Evolutionary conservation across 805 yeast genomes (phyloP), one percentile per base, ranked within the genome.

Genomic region (Metschnikowia reukaufii): DNA sequence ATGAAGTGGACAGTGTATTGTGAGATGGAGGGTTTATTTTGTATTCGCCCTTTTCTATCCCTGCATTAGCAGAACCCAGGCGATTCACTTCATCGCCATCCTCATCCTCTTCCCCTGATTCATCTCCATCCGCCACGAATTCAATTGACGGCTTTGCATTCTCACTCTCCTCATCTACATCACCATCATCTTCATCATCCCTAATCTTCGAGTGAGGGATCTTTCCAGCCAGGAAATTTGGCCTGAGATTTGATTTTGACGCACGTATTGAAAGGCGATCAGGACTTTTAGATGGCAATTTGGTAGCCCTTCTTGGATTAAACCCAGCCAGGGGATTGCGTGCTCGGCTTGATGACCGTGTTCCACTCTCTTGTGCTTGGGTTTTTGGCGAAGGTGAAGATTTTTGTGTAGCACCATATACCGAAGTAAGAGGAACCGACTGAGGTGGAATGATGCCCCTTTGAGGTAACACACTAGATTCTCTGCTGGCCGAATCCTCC

Each of bases 141-240:
- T 74, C 68, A 32, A 83, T 81, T 0, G 89, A 77, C 1, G 88
- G 88, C 51, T 81, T 78, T 25, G 44, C 47, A 1, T 47, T 45
- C 6, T 44, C 50, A 12, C 44, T 51, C 4, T 56, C 59, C 9
- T 50, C 56, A 13, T 44, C 56, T 4, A 41, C 61, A 4, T 50
- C 55, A 12, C 61, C 67, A 13, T 87, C 90, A 17, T 78, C 78
- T 0, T 85, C 88, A 50, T 83, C 85, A 48, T 83, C 88, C 39
- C 82, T 66, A 0, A 86, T 75, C 50, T 76, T 81, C 0, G 92
- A 79, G 50, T 79, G 76, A 1, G 94, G 94, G 41, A 86, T 74
- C 40, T 85, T 82, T 36, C 81, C 84, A 2, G 92, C 84, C 30
- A 86, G 80, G 55, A 87, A 83, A 38, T 80, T 79, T 0, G 90